Evolutionary conservation across 495 filamentous ascomycete species (phyloP).

Genomic region (Aspergillus ostianus): DNA sequence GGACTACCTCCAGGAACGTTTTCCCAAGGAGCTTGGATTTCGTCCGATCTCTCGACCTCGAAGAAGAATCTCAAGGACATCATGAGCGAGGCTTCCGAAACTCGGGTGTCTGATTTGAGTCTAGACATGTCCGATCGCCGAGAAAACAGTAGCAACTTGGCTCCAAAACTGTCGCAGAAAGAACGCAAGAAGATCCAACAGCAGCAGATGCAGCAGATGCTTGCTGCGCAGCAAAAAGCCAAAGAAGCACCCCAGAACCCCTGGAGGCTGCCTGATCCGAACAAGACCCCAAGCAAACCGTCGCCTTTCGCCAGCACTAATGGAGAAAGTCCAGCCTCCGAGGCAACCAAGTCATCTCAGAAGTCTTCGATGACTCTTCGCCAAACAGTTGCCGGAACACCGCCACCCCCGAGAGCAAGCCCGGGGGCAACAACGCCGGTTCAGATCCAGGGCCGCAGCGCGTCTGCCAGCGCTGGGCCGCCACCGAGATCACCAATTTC

Average conservation of each 20-base stretch:
- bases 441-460: conserved; percentile 27
- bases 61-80: conserved; percentile 83
- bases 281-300: conserved; percentile 17
- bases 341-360: conserved; percentile 29
- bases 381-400: conserved; percentile 58
- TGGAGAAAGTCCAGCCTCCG: conserved; percentile 18
- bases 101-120: conserved; percentile 66
- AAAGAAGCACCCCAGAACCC: conserved; percentile 57
- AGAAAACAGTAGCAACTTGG: conserved; percentile 31
- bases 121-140: conserved; percentile 58
- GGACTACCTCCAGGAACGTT: conserved; percentile 16
- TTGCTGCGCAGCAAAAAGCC: conserved; percentile 45
- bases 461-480: conserved; percentile 20
- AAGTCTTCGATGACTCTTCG: conserved; percentile 60
- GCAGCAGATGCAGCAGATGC: conserved; percentile 57
- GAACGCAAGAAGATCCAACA: conserved; percentile 83
- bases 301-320: conserved; percentile 26
- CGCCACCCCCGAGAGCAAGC: conserved; percentile 27
- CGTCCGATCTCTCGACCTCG: conserved; percentile 49
- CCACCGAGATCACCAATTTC: conserved; percentile 23
- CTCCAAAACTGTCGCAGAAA: conserved; percentile 76
- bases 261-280: conserved; percentile 61
- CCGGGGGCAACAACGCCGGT: conserved; percentile 25
- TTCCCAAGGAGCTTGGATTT: conserved; percentile 57
- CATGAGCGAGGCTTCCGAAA: conserved; percentile 70